phyloP scores from a whole-genome alignment of 177 flowering plant genomes.

The Tripterygium wilfordii region DNA sequence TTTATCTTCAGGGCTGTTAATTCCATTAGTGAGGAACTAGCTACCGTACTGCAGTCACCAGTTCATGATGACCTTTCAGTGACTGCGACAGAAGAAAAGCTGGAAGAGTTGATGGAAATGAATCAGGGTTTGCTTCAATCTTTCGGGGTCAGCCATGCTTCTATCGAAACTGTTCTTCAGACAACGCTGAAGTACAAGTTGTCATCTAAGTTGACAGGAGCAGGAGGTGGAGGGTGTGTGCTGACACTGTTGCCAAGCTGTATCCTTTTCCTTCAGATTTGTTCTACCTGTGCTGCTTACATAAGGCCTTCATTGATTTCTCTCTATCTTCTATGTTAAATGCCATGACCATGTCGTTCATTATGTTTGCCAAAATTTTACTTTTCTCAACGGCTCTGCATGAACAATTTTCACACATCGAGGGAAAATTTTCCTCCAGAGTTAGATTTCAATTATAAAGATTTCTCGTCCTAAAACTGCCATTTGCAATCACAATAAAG shows the following conservation, averaged over 20 bases:
- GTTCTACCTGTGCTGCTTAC: neutral
- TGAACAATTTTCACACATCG: no score
- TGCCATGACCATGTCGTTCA: no score
- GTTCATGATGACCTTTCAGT: conserved; percentile 55
- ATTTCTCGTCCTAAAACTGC: no score
- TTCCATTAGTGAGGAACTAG: conserved; percentile 76
- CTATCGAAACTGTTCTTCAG: conserved; percentile 82
- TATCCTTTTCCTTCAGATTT: conserved; percentile 47
- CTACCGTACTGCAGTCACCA: conserved; percentile 56
- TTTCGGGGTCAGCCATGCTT: conserved; percentile 94
- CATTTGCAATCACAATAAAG: no score
- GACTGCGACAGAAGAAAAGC: conserved; percentile 68
- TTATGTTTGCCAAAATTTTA: no score
- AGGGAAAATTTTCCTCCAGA: no score
- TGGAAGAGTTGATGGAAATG: conserved; percentile 93
- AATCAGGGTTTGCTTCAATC: conserved; percentile 91
- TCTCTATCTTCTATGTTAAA: neutral
- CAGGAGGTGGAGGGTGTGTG: conserved; percentile 99
- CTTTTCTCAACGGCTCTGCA: no score
- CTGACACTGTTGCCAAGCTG: conserved; percentile 77
- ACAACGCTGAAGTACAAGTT: conserved; percentile 83
- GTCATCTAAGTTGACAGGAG: conserved; percentile 89
- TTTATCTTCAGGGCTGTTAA: conserved; percentile 82
- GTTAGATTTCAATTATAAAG: no score
- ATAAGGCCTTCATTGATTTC: neutral